phyloP scores from a whole-genome alignment of 768 basidiomycete genomes.

The Agaricus bisporus region DNA sequence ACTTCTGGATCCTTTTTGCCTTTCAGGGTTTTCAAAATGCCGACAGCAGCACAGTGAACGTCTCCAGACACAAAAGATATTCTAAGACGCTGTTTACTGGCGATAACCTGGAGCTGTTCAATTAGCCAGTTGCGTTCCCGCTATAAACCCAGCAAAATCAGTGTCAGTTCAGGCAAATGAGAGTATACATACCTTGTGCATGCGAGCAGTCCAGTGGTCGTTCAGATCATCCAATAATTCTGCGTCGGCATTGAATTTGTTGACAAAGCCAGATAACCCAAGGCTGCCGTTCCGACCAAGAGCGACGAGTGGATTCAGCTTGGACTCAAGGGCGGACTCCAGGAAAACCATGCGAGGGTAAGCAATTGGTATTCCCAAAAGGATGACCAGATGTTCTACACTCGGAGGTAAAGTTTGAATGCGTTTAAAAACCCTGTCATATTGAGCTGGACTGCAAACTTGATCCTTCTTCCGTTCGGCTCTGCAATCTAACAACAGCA shows the following conservation, averaged over 20 bases:
- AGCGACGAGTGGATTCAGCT: conserved; percentile 77
- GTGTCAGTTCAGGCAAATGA: background rate
- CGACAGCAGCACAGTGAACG: conserved; percentile 88
- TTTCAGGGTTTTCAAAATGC: conserved; percentile 64
- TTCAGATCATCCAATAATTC: conserved; percentile 94
- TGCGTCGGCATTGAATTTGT: conserved; percentile 88
- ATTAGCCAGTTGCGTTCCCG: conserved; percentile 90
- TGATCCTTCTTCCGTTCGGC: conserved; percentile 80
- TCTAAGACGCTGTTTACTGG: conserved; percentile 54
- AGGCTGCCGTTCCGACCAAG: conserved; percentile 63
- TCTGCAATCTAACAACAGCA: conserved; percentile 80
- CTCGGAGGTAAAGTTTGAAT: conserved; percentile 52
- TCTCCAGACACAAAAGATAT: conserved; percentile 90
- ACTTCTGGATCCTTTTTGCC: conserved; percentile 42
- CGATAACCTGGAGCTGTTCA: conserved; percentile 69
- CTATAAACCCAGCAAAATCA: conserved; percentile 29
- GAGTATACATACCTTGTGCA: conserved; percentile 52
- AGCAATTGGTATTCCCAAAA: conserved; percentile 76
- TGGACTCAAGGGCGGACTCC: conserved; percentile 71
- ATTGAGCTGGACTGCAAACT: conserved; percentile 72
- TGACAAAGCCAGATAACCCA: conserved; percentile 74
- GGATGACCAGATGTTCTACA: conserved; percentile 81
- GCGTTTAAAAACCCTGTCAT: conserved; percentile 64
- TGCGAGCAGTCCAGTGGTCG: conserved; percentile 87
- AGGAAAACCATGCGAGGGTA: conserved; percentile 94